A percentile compares a stretch with the other conserved stretches of the same genome.
Evolutionary conservation across 192 early-diverging fungal genomes (phyloP).

Genomic region (Phlyctochytrium bullatum): DNA sequence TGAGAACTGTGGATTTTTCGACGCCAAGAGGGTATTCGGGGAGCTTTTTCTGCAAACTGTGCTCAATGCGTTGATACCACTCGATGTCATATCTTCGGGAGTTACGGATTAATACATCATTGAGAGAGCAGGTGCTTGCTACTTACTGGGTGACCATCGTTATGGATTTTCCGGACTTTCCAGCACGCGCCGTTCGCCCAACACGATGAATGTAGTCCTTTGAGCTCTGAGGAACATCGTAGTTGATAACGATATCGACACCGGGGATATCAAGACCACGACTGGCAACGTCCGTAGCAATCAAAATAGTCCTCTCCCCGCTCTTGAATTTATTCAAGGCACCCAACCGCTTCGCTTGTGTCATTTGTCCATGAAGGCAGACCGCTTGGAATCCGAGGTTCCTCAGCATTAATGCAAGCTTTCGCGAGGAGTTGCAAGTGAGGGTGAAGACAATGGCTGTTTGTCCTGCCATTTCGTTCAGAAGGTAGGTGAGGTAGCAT

Average conservation of each 20-base stretch:
- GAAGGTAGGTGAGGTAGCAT: slow-evolving; percentile 84
- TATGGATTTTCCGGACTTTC: slow-evolving; percentile 78
- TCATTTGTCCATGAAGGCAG: slow-evolving; percentile 89
- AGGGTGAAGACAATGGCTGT: slow-evolving; percentile 91
- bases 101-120: slow-evolving; percentile 56
- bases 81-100: slow-evolving; percentile 92
- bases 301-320: slow-evolving; percentile 80
- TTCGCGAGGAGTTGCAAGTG: slow-evolving; percentile 83
- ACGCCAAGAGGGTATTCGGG: slow-evolving; percentile 69
- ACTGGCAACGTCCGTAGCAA: slow-evolving; percentile 94
- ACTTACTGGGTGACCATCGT: slow-evolving; percentile 75
- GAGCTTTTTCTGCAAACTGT: slow-evolving; percentile 84
- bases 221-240: slow-evolving; percentile 87
- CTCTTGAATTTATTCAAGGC: slow-evolving; percentile 94
- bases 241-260: slow-evolving; percentile 95
- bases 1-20: slow-evolving; percentile 79
- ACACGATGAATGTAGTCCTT: slow-evolving; percentile 98
- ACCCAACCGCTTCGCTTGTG: slow-evolving; percentile 89
- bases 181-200: slow-evolving; percentile 95
- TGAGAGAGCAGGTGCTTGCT: slow-evolving; percentile 5
- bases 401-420: slow-evolving; percentile 81
- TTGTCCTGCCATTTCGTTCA: slow-evolving; percentile 88
- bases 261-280: slow-evolving; percentile 92
- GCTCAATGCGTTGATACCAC: slow-evolving; percentile 90
- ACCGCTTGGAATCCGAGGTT: slow-evolving; percentile 94